A percentile compares a stretch with the other conserved stretches of the same genome.
Evolutionary conservation across 2,329 filamentous ascomycete species (phyloP).

Genomic region (Colletotrichum sp.): DNA sequence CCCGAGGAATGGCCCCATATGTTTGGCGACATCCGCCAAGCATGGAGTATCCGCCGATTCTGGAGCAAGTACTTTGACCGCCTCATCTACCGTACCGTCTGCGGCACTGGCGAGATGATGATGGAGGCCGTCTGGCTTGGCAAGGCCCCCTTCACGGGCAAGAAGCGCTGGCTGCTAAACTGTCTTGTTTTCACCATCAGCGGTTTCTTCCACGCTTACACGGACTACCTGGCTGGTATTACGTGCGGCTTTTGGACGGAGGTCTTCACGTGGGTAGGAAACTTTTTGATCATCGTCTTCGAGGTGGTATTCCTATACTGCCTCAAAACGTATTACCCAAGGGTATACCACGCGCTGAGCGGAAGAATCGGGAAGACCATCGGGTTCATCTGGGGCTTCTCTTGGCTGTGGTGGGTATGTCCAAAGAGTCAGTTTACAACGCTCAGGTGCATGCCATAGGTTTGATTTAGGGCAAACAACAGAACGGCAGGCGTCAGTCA

Average conservation of each 20-base stretch:
- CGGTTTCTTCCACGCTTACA: conserved; percentile 7
- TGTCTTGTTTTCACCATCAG: conserved; percentile 14
- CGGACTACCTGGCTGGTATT: neutral
- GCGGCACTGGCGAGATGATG: conserved; percentile 3
- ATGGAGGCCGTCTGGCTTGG: neutral
- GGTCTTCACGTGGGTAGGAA: conserved; percentile 6
- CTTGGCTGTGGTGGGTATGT: conserved; percentile 1
- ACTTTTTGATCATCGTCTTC: neutral
- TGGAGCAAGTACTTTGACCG: conserved; percentile 24
- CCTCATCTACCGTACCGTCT: conserved; percentile 17
- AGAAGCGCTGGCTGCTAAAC: conserved; percentile 19
- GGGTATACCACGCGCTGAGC: neutral
- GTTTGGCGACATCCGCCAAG: conserved; percentile 21
- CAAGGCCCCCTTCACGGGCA: neutral
- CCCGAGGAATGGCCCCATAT: conserved; percentile 24
- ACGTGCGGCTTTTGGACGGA: conserved; percentile 9
- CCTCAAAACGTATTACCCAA: neutral
- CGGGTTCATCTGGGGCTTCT: conserved; percentile 5
- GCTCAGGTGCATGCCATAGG: neutral
- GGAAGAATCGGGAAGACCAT: neutral
- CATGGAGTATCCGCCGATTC: conserved; percentile 19
- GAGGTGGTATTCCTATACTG: neutral
- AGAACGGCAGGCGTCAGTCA: neutral
- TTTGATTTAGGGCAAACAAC: neutral
- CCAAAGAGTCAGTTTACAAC: neutral